phyloP scores from a whole-genome alignment of 2,329 filamentous ascomycete genomes.

The Botrytis sinoallii region DNA sequence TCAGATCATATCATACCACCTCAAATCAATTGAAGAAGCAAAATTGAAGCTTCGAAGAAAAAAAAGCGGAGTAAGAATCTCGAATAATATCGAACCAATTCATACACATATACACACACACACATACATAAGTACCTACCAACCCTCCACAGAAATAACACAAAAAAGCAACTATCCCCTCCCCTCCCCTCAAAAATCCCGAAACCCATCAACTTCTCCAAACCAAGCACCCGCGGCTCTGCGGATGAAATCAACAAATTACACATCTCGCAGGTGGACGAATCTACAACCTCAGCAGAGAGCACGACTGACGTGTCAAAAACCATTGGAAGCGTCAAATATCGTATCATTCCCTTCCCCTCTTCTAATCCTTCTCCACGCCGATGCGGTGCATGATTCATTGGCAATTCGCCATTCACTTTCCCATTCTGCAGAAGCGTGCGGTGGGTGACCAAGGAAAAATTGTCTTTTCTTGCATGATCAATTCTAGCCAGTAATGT shows the following conservation, averaged over 20 bases:
- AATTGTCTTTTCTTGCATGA: conserved; percentile 1
- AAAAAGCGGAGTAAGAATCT: background rate
- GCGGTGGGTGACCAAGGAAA: background rate
- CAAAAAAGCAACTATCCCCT: background rate
- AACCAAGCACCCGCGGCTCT: conserved; percentile 27
- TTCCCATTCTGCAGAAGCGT: background rate
- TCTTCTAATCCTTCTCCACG: background rate
- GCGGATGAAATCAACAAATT: conserved; percentile 20
- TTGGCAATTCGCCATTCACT: background rate
- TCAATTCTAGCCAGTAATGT: background rate
- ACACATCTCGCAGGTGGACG: conserved; percentile 13
- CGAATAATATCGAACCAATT: background rate
- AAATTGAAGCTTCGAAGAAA: background rate
- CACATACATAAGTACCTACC: background rate
- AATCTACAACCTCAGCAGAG: background rate
- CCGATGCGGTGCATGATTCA: background rate
- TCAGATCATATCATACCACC: background rate
- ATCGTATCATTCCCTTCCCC: conserved; percentile 22
- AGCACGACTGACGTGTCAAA: conserved; percentile 37
- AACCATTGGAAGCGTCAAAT: background rate
- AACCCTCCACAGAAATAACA: background rate
- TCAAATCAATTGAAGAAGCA: background rate
- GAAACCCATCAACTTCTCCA: background rate
- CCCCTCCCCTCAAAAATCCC: background rate
- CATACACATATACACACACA: background rate